Evolutionary conservation across 352 stramenopile genomes (phyloP), one percentile per base, ranked within the genome.

Genomic region (Globisporangium recalcitrans): DNA sequence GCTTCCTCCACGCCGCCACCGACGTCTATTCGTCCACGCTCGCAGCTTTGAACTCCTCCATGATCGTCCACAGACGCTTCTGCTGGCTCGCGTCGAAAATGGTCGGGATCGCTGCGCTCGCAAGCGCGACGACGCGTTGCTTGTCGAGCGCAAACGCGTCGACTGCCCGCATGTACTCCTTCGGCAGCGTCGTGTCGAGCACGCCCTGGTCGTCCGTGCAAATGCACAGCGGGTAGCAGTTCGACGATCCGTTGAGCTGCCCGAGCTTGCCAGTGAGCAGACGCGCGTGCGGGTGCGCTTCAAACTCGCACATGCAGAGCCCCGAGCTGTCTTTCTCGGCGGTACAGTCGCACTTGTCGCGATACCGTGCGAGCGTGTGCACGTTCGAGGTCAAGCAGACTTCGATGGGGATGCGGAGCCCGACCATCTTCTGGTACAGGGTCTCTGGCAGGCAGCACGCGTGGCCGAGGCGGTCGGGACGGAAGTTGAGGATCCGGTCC

Each of bases 131-230:
- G 44, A 92, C 69, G 13, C 72, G 70, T 10, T 27, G 31, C n/a
- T 78, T 63, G 27, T 68, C 71, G 26, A 98, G 73, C 14, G 65
- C 62, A 63, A 95, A 97, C 21, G 89, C 86, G 31, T 78, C 71
- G 0, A 77, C 79, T 0, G 93, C 77, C 16, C 96, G 78, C 36
- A 90, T 67, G 40, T 96, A 93, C 71, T 98, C 95, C 40, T 74
- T 83, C 4, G 91, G 92, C 19, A 96, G 64, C 52, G 85, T 91
- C 2, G 92, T 98, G 63, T 86, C 77, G 52, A 98, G 89, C 14
- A 98, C 84, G 34, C 95, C 93, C 29, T 88, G 78, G 75, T 98
- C 95, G 64, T 98, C 95, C 4, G 95, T 98, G 67, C 88, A 96
- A 14, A 98, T 74, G 60, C 82, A 91, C 58, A 98, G 73, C 3